Percentiles rank a stretch among this genome's conserved stretches.
Evolutionary conservation across 78 protist species (phyloP).

Genomic region (Tieghemostelium lacteum): DNA sequence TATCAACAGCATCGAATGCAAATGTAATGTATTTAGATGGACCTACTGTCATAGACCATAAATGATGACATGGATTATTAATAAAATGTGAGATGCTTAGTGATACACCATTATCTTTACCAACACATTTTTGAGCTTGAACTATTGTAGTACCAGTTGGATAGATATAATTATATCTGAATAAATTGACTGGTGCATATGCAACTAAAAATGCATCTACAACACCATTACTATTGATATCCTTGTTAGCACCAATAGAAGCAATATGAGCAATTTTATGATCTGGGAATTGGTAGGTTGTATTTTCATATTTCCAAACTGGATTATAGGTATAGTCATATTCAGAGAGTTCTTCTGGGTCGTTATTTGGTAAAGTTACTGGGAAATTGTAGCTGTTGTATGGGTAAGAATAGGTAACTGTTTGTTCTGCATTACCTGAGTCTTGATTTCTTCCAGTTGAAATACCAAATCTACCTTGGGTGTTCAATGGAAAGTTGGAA

Average conservation of each 20-base stretch:
- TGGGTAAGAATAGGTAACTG: background rate
- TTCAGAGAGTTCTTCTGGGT: background rate
- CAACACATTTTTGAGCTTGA: background rate
- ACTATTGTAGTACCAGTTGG: background rate
- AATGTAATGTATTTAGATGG: background rate
- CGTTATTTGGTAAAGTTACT: background rate
- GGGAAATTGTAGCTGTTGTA: background rate
- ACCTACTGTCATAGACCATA: background rate
- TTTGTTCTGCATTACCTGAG: background rate
- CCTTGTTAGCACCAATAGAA: background rate
- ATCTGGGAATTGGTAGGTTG: background rate
- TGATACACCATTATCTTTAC: background rate
- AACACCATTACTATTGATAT: background rate
- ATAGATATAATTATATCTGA: background rate
- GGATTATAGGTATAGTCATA: too few species aligned
- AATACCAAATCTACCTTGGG: background rate
- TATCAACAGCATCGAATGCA: background rate
- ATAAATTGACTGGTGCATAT: background rate
- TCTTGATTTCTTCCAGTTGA: background rate
- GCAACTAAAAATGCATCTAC: background rate
- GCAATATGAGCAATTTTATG: background rate
- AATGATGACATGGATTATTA: background rate
- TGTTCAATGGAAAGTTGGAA: background rate
- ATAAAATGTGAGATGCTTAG: background rate
- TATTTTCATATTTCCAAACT: background rate